Percentiles rank a stretch among this genome's conserved stretches.
phyloP scores from a whole-genome alignment of 441 rosid species.

The Kokia cookei region DNA sequence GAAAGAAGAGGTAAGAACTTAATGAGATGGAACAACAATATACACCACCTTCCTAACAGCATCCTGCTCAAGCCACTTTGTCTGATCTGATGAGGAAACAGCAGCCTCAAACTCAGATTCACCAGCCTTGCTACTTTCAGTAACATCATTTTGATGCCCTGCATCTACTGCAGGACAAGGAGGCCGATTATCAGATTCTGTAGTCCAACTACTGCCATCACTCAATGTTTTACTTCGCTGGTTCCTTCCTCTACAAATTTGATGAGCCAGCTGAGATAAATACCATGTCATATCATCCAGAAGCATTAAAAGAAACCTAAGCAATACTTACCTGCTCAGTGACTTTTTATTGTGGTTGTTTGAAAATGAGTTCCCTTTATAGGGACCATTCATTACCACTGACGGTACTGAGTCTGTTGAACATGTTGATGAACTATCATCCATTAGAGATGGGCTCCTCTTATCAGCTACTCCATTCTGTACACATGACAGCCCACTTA shows the following conservation, averaged over 20 bases:
- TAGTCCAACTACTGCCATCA: slow-evolving; percentile 38
- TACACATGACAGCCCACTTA: slow-evolving; percentile 45
- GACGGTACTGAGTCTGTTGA: slow-evolving; percentile 91
- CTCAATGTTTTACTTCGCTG: slow-evolving; percentile 35
- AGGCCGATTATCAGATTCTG: slow-evolving; percentile 47
- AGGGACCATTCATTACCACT: slow-evolving; percentile 55
- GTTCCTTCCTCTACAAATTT: slow-evolving; percentile 52
- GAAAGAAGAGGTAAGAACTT: not conserved
- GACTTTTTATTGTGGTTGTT: slow-evolving; percentile 47
- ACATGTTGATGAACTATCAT: slow-evolving; percentile 97
- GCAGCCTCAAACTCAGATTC: slow-evolving; percentile 47
- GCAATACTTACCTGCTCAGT: slow-evolving; percentile 51
- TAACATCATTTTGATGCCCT: slow-evolving; percentile 31
- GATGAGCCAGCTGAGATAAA: slow-evolving; percentile 10
- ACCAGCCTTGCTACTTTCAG: slow-evolving; percentile 35
- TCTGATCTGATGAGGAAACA: slow-evolving; percentile 37
- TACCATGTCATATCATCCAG: not conserved
- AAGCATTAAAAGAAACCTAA: not conserved
- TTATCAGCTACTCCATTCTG: slow-evolving; percentile 61
- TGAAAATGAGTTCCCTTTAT: slow-evolving; percentile 46
- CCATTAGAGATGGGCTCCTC: slow-evolving; percentile 50
- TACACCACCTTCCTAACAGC: slow-evolving; percentile 46
- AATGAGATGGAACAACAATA: not conserved
- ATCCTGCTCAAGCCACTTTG: slow-evolving; percentile 35
- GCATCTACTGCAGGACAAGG: slow-evolving; percentile 38